phyloP scores from a whole-genome alignment of 139 green algal species.

The Coelastrella sp. region DNA sequence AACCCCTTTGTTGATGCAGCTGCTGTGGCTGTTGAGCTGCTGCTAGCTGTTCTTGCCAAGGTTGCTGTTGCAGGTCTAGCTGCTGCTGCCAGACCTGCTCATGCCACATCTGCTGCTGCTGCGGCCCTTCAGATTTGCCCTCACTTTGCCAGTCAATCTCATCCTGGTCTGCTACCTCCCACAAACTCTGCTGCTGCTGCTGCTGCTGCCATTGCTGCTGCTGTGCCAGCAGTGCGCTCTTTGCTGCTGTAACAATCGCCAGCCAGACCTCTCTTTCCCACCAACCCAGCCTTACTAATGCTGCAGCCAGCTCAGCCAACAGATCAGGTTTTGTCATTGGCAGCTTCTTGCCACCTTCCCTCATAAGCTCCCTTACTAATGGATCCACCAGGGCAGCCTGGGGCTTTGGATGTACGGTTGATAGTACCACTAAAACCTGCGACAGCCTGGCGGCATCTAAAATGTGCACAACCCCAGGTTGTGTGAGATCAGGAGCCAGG shows the following conservation, averaged over 20 bases:
- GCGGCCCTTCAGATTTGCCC: not conserved
- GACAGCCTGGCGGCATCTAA: not conserved
- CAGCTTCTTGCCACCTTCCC: conserved; percentile 24
- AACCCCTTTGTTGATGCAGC: not conserved
- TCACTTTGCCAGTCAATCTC: no score
- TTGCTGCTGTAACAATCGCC: not conserved
- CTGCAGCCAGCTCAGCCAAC: conserved; percentile 30
- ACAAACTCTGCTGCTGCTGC: not conserved
- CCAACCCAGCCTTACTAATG: not conserved
- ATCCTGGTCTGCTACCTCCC: no score
- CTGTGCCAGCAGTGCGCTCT: not conserved
- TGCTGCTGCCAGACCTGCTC: not conserved
- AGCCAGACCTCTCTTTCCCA: conserved; percentile 4
- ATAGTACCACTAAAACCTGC: conserved; percentile 22
- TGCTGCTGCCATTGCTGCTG: conserved; percentile 18
- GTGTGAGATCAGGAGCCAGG: not conserved
- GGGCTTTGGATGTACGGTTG: not conserved
- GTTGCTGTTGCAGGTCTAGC: not conserved
- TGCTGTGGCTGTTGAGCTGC: not conserved
- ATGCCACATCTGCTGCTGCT: conserved; percentile 11
- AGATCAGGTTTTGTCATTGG: conserved; percentile 16
- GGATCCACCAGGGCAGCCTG: not conserved
- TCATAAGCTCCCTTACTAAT: not conserved
- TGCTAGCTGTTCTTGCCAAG: not conserved
- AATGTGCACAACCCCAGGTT: not conserved